These are phyloP conservation scores for Stagonosporopsis vannaccii DNA, from an alignment of 2,329 filamentous ascomycete species.

Conservation along the genomic window DNA sequence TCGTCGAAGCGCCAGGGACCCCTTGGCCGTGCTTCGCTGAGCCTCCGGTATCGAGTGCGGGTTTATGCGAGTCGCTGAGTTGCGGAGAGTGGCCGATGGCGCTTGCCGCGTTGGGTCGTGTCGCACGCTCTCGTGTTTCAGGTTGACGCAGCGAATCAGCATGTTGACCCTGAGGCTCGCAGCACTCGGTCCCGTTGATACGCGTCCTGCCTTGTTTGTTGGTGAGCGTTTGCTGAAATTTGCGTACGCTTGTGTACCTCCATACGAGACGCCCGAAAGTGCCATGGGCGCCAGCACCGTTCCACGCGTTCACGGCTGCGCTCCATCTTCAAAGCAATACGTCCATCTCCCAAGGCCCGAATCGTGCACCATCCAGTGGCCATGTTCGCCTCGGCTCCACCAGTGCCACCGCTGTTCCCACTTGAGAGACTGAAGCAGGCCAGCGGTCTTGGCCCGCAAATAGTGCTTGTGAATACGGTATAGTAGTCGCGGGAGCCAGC, in stretches of 20 bases:
- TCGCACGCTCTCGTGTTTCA: conserved; percentile 29
- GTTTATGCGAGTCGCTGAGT: conserved; percentile 29
- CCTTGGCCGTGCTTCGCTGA: conserved; percentile 16
- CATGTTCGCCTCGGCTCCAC: conserved; percentile 13
- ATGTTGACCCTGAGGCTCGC: conserved; percentile 11
- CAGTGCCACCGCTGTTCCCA: conserved; percentile 18
- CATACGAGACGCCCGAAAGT: conserved; percentile 8
- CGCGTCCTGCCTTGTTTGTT: conserved; percentile 9
- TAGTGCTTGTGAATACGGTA: conserved; percentile 31
- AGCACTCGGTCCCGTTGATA: background rate
- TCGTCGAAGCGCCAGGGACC: conserved; percentile 19
- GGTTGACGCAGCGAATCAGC: conserved; percentile 25
- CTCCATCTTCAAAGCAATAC: conserved; percentile 2
- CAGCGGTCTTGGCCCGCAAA: conserved; percentile 33
- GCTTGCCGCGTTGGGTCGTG: conserved; percentile 22
- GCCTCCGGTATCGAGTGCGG: conserved; percentile 15
- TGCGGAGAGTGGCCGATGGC: conserved; percentile 20
- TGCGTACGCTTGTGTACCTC: conserved; percentile 12
- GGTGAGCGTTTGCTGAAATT: conserved; percentile 20
- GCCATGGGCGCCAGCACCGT: conserved; percentile 9
- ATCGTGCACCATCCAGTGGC: conserved; percentile 20
- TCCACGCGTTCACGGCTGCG: conserved; percentile 10
- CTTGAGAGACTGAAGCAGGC: conserved; percentile 32
- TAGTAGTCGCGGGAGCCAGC: conserved; percentile 38
- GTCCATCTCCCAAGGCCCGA: conserved; percentile 26